phyloP scores from a whole-genome alignment of 2,329 filamentous ascomycete genomes.

The Pseudocercospora pini-densiflorae region DNA sequence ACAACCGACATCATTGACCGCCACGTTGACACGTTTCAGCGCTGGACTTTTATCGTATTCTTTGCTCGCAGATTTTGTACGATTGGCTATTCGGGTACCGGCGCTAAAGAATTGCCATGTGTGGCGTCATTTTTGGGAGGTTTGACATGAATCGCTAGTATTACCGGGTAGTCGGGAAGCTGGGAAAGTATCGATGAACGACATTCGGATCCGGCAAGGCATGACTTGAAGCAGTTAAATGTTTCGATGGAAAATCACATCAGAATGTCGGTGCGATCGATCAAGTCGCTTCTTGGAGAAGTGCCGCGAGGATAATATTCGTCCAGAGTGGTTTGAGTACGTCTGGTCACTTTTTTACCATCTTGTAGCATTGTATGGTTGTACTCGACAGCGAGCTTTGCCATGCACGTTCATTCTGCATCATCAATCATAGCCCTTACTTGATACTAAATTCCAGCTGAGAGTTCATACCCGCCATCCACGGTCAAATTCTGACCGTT shows the following conservation, averaged over 20 bases:
- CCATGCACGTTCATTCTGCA: too few species aligned
- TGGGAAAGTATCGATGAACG: neutral
- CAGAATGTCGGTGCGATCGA: neutral
- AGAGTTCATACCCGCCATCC: constrained; percentile 59
- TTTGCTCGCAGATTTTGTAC: neutral
- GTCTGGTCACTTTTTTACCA: too few species aligned
- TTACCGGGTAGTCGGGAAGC: neutral
- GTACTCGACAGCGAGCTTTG: too few species aligned
- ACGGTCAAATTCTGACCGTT: constrained; percentile 57
- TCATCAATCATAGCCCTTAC: too few species aligned
- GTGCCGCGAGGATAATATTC: too few species aligned
- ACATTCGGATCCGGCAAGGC: neutral
- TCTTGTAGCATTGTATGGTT: too few species aligned
- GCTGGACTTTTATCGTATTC: neutral
- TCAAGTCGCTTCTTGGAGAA: too few species aligned
- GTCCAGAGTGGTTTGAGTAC: too few species aligned
- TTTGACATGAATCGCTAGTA: constrained; percentile 5
- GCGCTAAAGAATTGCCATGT: neutral
- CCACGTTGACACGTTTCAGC: neutral
- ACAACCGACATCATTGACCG: neutral
- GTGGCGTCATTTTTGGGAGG: constrained; percentile 6
- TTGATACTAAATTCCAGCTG: constrained; percentile 35
- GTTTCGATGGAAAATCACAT: neutral
- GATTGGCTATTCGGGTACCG: neutral
- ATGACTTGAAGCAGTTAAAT: neutral